phyloP scores from a whole-genome alignment of 306 rosid genomes.

The Dryas alaskensis region DNA sequence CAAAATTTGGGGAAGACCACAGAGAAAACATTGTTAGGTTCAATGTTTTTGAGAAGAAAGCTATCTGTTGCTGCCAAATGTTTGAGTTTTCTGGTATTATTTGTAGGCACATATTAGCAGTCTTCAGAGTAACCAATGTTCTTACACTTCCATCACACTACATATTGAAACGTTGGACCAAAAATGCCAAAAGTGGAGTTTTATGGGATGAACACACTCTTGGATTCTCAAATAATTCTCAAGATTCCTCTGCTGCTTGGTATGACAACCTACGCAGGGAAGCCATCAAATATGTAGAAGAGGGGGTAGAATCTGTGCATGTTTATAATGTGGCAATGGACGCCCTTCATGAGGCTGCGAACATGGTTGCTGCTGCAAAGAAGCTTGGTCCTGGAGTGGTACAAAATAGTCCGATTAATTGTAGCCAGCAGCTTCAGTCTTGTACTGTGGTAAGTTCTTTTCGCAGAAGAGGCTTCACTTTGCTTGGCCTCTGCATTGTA shows the following conservation, averaged over 20 bases:
- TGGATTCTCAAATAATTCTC: constrained; percentile 28
- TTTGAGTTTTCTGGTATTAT: constrained; percentile 41
- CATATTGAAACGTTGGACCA: constrained; percentile 42
- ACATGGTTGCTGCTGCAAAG: constrained; percentile 30
- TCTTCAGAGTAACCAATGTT: constrained; percentile 40
- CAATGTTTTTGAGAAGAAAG: constrained; percentile 36
- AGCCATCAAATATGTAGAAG: constrained; percentile 39
- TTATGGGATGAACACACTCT: constrained; percentile 27
- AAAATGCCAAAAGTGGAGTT: constrained; percentile 41
- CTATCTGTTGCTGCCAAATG: constrained; percentile 39
- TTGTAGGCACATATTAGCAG: constrained; percentile 42
- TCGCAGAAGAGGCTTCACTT: neutral
- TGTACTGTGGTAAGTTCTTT: constrained; percentile 22
- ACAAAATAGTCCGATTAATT: neutral
- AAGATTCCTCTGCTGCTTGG: constrained; percentile 30
- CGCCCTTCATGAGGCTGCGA: constrained; percentile 34
- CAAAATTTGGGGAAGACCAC: constrained; percentile 39
- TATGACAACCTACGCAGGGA: constrained; percentile 30
- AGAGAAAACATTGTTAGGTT: constrained; percentile 28
- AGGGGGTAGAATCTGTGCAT: constrained; percentile 32
- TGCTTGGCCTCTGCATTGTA: neutral
- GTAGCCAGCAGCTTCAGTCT: constrained; percentile 25
- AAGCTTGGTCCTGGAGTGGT: constrained; percentile 17
- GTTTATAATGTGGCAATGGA: constrained; percentile 30
- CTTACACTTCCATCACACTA: constrained; percentile 43